A percentile compares a stretch with the other conserved stretches of the same genome.
phyloP scores from a whole-genome alignment of 2,329 filamentous ascomycete species.

The Arthroderma sp. region DNA sequence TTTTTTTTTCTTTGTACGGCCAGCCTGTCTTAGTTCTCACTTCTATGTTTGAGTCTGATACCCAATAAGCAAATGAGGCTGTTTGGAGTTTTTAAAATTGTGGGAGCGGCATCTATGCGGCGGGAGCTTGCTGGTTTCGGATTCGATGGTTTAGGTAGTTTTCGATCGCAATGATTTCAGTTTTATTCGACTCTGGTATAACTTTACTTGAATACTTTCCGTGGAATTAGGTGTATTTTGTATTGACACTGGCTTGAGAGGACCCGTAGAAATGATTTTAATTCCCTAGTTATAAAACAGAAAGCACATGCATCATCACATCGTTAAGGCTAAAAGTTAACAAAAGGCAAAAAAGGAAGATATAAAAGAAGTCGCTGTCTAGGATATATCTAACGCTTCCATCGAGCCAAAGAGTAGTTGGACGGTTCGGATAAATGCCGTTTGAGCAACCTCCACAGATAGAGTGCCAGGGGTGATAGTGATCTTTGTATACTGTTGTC shows the following conservation, averaged over 20 bases:
- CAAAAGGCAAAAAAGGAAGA: background rate
- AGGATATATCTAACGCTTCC: constrained; percentile 14
- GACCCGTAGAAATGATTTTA: background rate
- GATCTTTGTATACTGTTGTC: constrained; percentile 36
- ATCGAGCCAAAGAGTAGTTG: constrained; percentile 17
- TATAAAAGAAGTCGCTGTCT: background rate
- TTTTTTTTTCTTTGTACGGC: background rate
- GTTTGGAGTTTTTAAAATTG: background rate
- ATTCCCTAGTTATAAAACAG: background rate
- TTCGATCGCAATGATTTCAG: background rate
- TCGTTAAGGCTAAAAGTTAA: background rate
- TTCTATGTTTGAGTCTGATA: background rate
- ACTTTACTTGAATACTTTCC: background rate
- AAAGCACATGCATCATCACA: background rate
- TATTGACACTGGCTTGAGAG: background rate
- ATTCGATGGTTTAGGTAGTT: background rate
- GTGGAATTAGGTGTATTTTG: background rate
- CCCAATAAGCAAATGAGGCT: background rate
- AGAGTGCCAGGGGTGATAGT: constrained; percentile 23
- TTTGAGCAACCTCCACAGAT: constrained; percentile 16
- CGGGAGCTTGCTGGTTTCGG: background rate
- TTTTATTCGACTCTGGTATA: background rate
- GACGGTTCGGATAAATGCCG: constrained; percentile 19
- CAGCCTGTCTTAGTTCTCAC: background rate
- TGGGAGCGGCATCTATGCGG: background rate